Conservation (phyloP, 306 rosid genomes). For the Glycine soja region DNA sequence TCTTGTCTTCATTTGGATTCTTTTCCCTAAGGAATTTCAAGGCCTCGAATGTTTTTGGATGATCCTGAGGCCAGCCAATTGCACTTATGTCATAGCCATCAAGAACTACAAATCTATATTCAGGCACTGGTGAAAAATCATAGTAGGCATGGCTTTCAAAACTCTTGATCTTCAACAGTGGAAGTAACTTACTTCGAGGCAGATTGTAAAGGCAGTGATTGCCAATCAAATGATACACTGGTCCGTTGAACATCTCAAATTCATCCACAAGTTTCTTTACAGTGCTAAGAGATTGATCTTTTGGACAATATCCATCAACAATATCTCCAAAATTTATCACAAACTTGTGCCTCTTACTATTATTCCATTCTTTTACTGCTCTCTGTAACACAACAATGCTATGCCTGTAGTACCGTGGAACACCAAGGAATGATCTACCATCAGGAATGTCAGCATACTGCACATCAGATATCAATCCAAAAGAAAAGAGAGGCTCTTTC, state of each 20-base stretch:
- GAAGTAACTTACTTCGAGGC: slow-evolving; percentile 78
- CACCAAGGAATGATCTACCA: slow-evolving; percentile 82
- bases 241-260: slow-evolving; percentile 70
- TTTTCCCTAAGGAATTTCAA: slow-evolving; percentile 63
- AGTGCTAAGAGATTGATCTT: slow-evolving; percentile 66
- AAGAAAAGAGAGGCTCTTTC: slow-evolving; percentile 74
- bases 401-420: slow-evolving; percentile 86
- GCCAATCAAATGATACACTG: slow-evolving; percentile 84
- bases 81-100: slow-evolving; percentile 92
- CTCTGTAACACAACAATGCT: slow-evolving; percentile 76
- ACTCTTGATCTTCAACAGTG: slow-evolving; percentile 66
- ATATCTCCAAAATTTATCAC: slow-evolving; percentile 83
- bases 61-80: slow-evolving; percentile 88
- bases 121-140: slow-evolving; percentile 78
- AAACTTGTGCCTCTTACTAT: slow-evolving; percentile 62
- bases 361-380: slow-evolving; percentile 84
- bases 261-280: slow-evolving; percentile 66
- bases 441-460: slow-evolving; percentile 92
- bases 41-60: slow-evolving; percentile 72
- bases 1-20: slow-evolving; percentile 88
- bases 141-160: slow-evolving; percentile 66
- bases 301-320: slow-evolving; percentile 91
- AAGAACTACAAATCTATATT: slow-evolving; percentile 76
- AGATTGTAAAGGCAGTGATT: slow-evolving; percentile 98
- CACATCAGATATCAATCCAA: slow-evolving; percentile 90